Evolutionary conservation across 1,139 yeast species (phyloP), one percentile per base, ranked within the genome.

Genomic region (Taphrina wiesneri): DNA sequence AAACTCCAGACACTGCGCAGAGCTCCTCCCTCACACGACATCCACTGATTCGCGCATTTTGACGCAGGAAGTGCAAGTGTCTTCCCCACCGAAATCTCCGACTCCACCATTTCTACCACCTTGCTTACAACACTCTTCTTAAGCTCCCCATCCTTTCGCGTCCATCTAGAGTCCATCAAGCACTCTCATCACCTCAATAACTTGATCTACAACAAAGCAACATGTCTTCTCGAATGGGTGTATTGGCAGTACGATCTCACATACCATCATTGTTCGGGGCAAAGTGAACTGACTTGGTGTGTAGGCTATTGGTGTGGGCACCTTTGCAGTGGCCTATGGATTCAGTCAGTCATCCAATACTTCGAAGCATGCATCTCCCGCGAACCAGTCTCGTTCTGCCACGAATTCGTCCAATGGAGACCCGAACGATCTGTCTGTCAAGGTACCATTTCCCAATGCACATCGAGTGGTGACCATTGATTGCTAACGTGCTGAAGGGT

Each of bases 391-490:
- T 9, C 43, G 57, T 5, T 30, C 49, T 7, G 46, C 51, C 28
- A 60, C 64, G 26, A 51, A 60, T 19, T 21, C 57, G n/a, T 17
- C 39, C 17, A 32, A 19, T 2, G 49, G 49, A 7, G 30, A 26
- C n/a, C 45, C 53, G n/a, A 32, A 41, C 36, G 64, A 60, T 21
- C 19, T 60, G 21, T 60, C 64, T 13, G 57, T 60, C 57, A 60
- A 60, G 47, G 64, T 36, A 25, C 11, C 36, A 19, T 11, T 3
- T 45, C 49, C 11, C 25, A 7, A 46, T 17, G n/a, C n/a, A 15
- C 28, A 11, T 5, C n/a, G n/a, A n/a, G n/a, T n/a, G n/a, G n/a
- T n/a, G n/a, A 21, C n/a, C 34, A 34, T 13, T 6, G 28, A 23
- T 56, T n/a, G 36, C 26, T 21, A 30, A 34, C 51, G 25, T 23